Conservation (phyloP, 2,329 filamentous ascomycete species). For the Trichoderma simmonsii region DNA sequence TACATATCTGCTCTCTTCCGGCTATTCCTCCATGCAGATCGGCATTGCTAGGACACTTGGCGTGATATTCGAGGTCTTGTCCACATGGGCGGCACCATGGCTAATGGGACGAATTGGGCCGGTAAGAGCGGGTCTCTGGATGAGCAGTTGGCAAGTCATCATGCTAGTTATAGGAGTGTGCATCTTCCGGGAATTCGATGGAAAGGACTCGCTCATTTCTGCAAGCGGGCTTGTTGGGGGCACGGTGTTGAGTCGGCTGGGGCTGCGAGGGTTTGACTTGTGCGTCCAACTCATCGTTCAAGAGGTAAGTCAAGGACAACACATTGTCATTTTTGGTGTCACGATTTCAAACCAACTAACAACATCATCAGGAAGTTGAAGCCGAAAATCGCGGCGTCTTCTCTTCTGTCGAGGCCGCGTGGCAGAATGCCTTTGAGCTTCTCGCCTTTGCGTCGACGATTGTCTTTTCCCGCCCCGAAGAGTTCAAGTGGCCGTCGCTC, state of each 20-base stretch:
- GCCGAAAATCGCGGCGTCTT: constrained; percentile 61
- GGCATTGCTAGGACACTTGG: constrained; percentile 52
- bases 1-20: constrained; percentile 57
- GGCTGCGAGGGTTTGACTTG: constrained; percentile 61
- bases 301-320: constrained; percentile 44
- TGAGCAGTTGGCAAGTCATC: constrained; percentile 63
- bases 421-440: constrained; percentile 70
- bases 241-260: constrained; percentile 55
- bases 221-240: constrained; percentile 49
- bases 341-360: background rate
- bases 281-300: constrained; percentile 60
- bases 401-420: constrained; percentile 63
- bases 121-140: constrained; percentile 68
- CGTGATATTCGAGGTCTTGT: constrained; percentile 55
- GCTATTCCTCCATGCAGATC: constrained; percentile 50
- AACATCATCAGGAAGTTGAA: constrained; percentile 47
- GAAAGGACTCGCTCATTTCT: constrained; percentile 32
- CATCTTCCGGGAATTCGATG: constrained; percentile 38
- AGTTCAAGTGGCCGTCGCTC: constrained; percentile 62
- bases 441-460: constrained; percentile 64
- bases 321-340: background rate
- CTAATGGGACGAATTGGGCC: constrained; percentile 54
- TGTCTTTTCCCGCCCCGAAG: constrained; percentile 56
- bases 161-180: constrained; percentile 45
- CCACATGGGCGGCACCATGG: constrained; percentile 58